Evolutionary conservation across 164 flowering plant genomes (phyloP), one percentile per base, ranked within the genome.

Genomic region (Houttuynia cordata): DNA sequence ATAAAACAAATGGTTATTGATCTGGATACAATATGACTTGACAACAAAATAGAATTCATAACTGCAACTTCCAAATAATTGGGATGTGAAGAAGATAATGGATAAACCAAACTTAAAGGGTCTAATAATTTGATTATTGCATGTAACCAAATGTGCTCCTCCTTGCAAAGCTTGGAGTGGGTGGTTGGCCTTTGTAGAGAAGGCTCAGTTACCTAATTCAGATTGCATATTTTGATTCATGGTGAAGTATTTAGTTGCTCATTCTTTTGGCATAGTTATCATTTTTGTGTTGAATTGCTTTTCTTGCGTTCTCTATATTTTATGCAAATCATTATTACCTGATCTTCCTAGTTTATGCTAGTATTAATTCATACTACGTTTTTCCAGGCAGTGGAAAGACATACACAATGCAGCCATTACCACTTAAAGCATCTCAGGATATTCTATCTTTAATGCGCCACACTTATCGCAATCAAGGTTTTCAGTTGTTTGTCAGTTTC

Each of bases 311-410:
- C 18, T 20, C 18, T 51, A 10, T 49, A 8, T 49, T 14, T 52
- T 17, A 18, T 52, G 4, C 37, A 45, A 45, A 45, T 12, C 17
- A 2, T 45, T 3, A 45, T 45, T 45, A 12, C 8, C 13, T 45
- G 3, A 12, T 45, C 12, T 12, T 45, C 49, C 17, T 7, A 10
- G 49, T 17, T 45, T 45, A 17, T 45, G 49, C 57, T 19, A 24
- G 2, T 25, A 0, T 18, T 57, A 10, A 57, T 53, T 8, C 7
- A 39, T 22, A 23, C 10, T 47, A n/a, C 47, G 22, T 47, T 22
- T 55, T 57, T 30, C 37, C 84, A 92, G 98, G 98, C 24, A 92
- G 98, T 79, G 98, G 98, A 22, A 92, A 92, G 68, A 88, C 98
- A 21, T 92, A 62, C 59, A 92, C 98, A 4, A 92, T 92, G 98